Evolutionary conservation across 495 filamentous ascomycete genomes (phyloP).

Genomic region (Annulohypoxylon moriforme): DNA sequence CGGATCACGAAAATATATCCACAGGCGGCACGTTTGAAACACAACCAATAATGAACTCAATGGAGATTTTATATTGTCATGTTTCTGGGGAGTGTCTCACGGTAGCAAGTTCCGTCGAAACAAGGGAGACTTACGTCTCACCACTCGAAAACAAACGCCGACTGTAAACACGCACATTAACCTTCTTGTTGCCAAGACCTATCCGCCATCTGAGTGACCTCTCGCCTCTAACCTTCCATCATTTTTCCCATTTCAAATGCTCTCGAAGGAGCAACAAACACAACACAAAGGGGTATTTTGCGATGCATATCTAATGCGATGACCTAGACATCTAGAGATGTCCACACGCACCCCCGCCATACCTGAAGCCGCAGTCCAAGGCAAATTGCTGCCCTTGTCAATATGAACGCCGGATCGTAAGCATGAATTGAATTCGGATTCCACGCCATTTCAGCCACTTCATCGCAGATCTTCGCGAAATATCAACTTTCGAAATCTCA

Average conservation of each 20-base stretch:
- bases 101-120: neutral
- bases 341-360: neutral
- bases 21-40: conserved; percentile 15
- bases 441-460: neutral
- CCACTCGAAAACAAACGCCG: neutral
- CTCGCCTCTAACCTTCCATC: neutral
- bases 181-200: conserved; percentile 4
- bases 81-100: neutral
- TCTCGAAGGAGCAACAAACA: neutral
- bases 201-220: neutral
- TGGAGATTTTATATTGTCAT: neutral
- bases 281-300: conserved; percentile 18
- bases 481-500: neutral
- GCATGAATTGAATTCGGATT: neutral
- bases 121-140: neutral
- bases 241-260: neutral
- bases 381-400: neutral
- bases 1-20: conserved; percentile 4
- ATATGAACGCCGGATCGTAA: neutral
- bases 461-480: neutral
- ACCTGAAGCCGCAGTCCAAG: neutral
- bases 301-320: neutral
- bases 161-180: neutral
- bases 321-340: neutral
- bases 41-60: neutral